Percentiles rank a stretch among this genome's conserved stretches.
These are phyloP conservation scores for Colletotrichum tropicicola DNA, from an alignment of 2,329 filamentous ascomycete species.

Conservation along the genomic window DNA sequence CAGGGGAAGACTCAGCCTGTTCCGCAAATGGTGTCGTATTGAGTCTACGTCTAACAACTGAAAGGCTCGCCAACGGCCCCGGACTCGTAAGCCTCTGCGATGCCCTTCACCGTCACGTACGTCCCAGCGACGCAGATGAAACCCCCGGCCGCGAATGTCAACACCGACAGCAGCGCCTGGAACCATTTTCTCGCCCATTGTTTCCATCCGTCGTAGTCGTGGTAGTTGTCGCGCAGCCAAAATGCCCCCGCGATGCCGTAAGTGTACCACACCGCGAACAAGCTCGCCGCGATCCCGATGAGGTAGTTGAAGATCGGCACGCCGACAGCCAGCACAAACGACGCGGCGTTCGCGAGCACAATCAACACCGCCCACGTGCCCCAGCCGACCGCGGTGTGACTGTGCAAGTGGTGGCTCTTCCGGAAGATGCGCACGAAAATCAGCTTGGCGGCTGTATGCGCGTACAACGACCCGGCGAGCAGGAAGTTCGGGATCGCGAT, in stretches of 20 bases:
- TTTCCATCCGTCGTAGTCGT: slow-evolving; percentile 47
- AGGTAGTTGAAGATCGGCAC: slow-evolving; percentile 64
- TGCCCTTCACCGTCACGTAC: slow-evolving; percentile 55
- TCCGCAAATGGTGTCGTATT: too few species aligned
- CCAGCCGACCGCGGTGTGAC: slow-evolving; percentile 57
- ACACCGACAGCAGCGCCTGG: slow-evolving; percentile 47
- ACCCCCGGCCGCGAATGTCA: slow-evolving; percentile 53
- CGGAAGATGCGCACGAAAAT: slow-evolving; percentile 60
- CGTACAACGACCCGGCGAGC: slow-evolving; percentile 58
- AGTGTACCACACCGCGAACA: slow-evolving; percentile 64
- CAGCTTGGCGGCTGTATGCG: slow-evolving; percentile 60
- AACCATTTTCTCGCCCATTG: slow-evolving; percentile 47
- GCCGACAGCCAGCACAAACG: slow-evolving; percentile 53
- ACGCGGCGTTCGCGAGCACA: slow-evolving; percentile 53
- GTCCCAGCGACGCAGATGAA: slow-evolving; percentile 59
- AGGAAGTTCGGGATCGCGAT: slow-evolving; percentile 60
- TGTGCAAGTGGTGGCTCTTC: slow-evolving; percentile 53
- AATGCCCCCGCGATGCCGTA: slow-evolving; percentile 62
- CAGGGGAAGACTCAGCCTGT: not conserved
- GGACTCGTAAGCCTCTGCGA: slow-evolving; percentile 33
- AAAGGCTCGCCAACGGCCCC: slow-evolving; percentile 14
- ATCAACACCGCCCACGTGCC: slow-evolving; percentile 55
- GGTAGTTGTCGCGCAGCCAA: slow-evolving; percentile 59
- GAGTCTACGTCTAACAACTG: slow-evolving; percentile 22
- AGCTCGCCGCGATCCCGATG: slow-evolving; percentile 56